Base-by-base conservation (phyloP, 2,329 filamentous ascomycete species). In the Pseudogymnoascus sp. region DNA sequence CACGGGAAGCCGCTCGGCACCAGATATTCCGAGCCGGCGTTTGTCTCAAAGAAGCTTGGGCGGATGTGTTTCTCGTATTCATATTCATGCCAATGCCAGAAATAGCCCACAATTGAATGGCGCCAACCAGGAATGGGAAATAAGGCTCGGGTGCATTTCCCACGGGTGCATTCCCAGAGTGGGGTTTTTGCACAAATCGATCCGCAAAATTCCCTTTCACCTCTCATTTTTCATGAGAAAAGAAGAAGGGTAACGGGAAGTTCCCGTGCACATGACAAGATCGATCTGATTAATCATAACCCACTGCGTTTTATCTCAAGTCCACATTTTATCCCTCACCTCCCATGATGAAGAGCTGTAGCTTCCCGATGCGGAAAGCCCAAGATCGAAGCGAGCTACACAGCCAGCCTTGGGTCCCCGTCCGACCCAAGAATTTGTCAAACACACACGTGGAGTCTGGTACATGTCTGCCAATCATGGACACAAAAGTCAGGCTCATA, bases 21-120 rank as follows among this genome's bases (percentile, higher is more conserved):
- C 25, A 53, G 25, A 31, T 53, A 53, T 33, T 53, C 47, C 47
- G 47, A 10, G 47, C 25, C 25, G 47, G 25, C 47, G 3, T 53
- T 53, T 53, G 47, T 53, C 47, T 33, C 47, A 33, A 53, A 53
- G 47, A 53, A 31, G 47, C 25, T 53, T 53, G 47, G 47, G 25
- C 10, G 14, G 44, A 14, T 28, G 23, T 16, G 4, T 53, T 47
- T 33, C 47, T 53, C 47, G 47, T 53, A 53, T 53, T 53, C 47
- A 53, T 31, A 31, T 53, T 53, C 47, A 53, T 31, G 14, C 47
- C 47, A 53, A 31, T 53, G 25, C 47, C 8, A 31, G 47, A 28
- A 53, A 53, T 53, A 53, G 47, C 47, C 25, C 25, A 53, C 25
- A 28, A 53, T n/a, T 31, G 5, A 53, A 31, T 14, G 47, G 25